Base-by-base conservation (phyloP, 2,329 filamentous ascomycete species). In the Apiospora rasikravindrae region DNA sequence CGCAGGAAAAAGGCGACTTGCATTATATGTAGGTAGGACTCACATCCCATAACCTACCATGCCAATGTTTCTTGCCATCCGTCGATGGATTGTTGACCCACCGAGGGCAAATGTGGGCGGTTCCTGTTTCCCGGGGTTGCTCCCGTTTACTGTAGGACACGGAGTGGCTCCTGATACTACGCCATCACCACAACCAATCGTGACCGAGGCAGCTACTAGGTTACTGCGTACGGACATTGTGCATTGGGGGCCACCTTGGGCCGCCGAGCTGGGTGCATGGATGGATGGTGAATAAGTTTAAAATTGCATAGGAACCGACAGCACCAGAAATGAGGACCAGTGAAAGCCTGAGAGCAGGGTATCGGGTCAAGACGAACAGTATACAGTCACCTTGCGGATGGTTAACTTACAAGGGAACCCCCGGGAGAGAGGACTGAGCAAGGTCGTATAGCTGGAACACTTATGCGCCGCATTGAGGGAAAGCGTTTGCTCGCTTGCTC, bases 311-410 rank as follows among this genome's bases (percentile, higher is more conserved):
- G 26, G 26, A 19, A 47, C 45, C 45, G 68, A 61, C 45, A 57
- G 53, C 22, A 51, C 44, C 42, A 72, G 51, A 70, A 37, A 45
- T 19, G 70, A 69, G 57, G 44, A n/a, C 71, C 71, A 72, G 57
- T 72, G 44, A 72, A 61, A 33, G 33, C 14, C 45, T 70, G 57
- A 72, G 68, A 33, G 33, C 14, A 29, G 44, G 37, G 37, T 14
- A 24, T 47, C 44, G 26, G 26, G 24, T 45, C 64, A 33, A 44
- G 37, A 40, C 19, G 40, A n/a, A 19, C 64, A 24, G 47, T 40
- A 53, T 44, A 26, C 19, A 14, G 19, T 33, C 33, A 49, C 70
- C 40, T 33, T 26, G 33, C n/a, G 33, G 33, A 66, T 37, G 71
- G 67, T n/a, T 45, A 24, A 19, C 33, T 42, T 16, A 64, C 40